Conservation (phyloP, 1,284 basidiomycete species). For the Phaffia rhodozyma region DNA sequence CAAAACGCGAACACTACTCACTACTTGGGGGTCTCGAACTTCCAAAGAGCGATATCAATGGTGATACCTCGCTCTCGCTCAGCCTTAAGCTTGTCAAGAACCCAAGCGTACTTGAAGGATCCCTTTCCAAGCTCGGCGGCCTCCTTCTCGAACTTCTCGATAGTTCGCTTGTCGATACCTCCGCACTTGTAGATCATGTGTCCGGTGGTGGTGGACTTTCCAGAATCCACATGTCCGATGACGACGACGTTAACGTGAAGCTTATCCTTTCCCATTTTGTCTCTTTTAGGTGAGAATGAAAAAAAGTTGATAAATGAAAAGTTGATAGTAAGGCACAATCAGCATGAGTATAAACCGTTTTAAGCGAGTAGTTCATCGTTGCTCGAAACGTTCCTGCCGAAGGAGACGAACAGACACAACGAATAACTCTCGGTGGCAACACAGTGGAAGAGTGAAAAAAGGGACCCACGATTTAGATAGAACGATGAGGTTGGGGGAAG, state of each 20-base stretch:
- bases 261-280: constrained; percentile 31
- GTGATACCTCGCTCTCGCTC: constrained; percentile 99
- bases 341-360: too few species aligned
- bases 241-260: constrained; percentile 36
- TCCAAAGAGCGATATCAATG: constrained; percentile 11
- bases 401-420: too few species aligned
- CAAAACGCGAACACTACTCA: neutral
- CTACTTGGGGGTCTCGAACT: constrained; percentile 92
- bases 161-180: constrained; percentile 98
- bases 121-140: constrained; percentile 68
- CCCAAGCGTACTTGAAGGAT: constrained; percentile 99
- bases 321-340: neutral
- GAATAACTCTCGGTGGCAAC: too few species aligned
- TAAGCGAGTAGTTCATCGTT: too few species aligned
- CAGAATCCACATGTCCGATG: constrained; percentile 84
- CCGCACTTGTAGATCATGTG: constrained; percentile 99
- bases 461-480: too few species aligned
- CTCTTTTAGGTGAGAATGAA: neutral
- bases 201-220: constrained; percentile 99
- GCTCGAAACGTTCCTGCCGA: too few species aligned
- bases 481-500: too few species aligned
- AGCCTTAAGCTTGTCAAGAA: constrained; percentile 99
- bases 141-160: constrained; percentile 99
- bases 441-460: too few species aligned
- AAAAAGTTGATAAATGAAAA: neutral